These are phyloP conservation scores for Penicillium sp. DNA, from an alignment of 2,329 filamentous ascomycete species.

Conservation along the genomic window DNA sequence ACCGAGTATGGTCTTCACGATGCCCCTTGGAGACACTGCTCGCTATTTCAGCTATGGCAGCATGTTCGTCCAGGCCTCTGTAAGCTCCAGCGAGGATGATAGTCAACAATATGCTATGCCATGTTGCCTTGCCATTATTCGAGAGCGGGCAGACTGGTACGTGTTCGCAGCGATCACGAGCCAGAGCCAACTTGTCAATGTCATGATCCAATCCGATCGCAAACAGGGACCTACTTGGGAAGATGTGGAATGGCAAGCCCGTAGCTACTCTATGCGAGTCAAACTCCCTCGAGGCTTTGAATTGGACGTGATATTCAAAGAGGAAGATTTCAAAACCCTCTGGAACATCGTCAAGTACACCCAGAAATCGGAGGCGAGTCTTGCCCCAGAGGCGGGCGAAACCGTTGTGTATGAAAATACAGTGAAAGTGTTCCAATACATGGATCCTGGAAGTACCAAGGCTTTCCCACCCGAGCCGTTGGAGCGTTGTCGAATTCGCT, in stretches of 20 bases:
- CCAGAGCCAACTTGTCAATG: constrained; percentile 74
- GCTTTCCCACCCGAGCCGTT: constrained; percentile 76
- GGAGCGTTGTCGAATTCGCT: constrained; percentile 66
- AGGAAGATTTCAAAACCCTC: constrained; percentile 74
- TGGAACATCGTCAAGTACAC: constrained; percentile 87
- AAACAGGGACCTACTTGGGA: constrained; percentile 74
- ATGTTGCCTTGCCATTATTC: constrained; percentile 73
- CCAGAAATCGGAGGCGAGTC: constrained; percentile 68
- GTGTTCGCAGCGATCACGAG: constrained; percentile 74
- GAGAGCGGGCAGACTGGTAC: constrained; percentile 67
- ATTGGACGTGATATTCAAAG: constrained; percentile 68
- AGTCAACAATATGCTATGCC: constrained; percentile 70
- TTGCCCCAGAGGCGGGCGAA: constrained; percentile 71
- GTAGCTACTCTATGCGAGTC: constrained; percentile 65
- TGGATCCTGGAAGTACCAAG: constrained; percentile 70
- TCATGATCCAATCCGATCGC: constrained; percentile 69
- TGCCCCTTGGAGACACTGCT: constrained; percentile 74
- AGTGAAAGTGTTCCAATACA: constrained; percentile 75
- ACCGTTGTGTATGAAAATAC: constrained; percentile 66
- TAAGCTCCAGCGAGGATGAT: constrained; percentile 68
- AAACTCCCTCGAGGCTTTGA: constrained; percentile 74
- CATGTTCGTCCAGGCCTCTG: constrained; percentile 70
- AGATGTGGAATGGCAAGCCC: constrained; percentile 75
- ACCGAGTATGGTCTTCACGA: constrained; percentile 60
- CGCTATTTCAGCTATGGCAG: constrained; percentile 77